Evolutionary conservation across 805 yeast genomes (phyloP), one percentile per base, ranked within the genome.

Genomic region (Candida cerambycidarum): DNA sequence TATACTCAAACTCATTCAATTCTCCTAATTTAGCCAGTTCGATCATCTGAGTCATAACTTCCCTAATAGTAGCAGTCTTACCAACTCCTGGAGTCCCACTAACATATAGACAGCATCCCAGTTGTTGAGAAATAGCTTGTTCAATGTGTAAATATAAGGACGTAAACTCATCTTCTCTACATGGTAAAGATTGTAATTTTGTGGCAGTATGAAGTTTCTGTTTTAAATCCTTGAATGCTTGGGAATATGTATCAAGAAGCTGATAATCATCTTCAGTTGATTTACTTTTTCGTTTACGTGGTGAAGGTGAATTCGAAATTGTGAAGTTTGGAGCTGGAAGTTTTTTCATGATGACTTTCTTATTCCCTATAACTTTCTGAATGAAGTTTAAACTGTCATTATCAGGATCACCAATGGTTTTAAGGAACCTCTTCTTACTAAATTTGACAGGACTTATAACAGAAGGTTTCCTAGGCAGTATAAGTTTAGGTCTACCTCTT

Each of bases 1-100:
- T 63, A 61, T 78, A 92, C 36, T 81, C 79, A 58, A 93, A 93
- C 11, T 56, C 59, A 39, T 59, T 54, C 24, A 66, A 42, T 35
- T 61, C 66, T 9, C 58, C 61, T 32, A 52, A 51, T 29, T 35
- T 49, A 29, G 55, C 55, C 10, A 55, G 45, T 47, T 68, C 61
- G 33, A 76, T 73, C 27, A 93, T 63, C 54, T 85, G 89, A 25
- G 79, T 75, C 18, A 93, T 76, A 0, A 86, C 97, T 55, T 89
- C 96, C 42, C 96, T 67, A 2, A 92, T 82, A 0, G 98, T 92
- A 3, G 95, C 93, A 0, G 99, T 92, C 58, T 93, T 93, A 10
- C 99, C 99, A 2, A 95, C 92, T 7, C 99, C 99, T 0, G 99
- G 99, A 0, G 97, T 89, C 3, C 99, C 99, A 62, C 96, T 88